Base-by-base conservation (phyloP, 1,284 basidiomycete species). In the Takashimella koratensis region DNA sequence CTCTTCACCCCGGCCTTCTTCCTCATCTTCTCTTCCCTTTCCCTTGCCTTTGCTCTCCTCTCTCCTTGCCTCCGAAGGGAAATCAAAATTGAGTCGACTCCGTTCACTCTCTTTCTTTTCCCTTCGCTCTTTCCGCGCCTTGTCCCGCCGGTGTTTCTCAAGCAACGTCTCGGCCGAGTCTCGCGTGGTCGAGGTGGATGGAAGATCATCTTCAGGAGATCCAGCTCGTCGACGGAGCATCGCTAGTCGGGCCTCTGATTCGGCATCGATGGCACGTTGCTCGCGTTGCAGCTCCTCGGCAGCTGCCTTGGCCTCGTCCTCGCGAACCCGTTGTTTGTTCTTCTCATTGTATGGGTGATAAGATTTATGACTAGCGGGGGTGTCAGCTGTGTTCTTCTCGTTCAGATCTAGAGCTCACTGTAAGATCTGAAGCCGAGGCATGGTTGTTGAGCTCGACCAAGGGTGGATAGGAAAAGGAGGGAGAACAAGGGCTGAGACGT, bases 281-380 rank as follows among this genome's bases (percentile, higher is more conserved):
- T 76, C 70, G 10, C 58, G 60, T 5, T 52, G 59, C 23, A 69
- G 57, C 41, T 71, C 68, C 54, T 71, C 71, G 19, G 61, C 68
- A 19, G 52, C 53, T 16, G 75, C 75, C 54, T 65, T 63, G 11
- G 68, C 72, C 60, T 77, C 76, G 56, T 77, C 76, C 48, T 76
- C 70, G 19, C 75, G 61, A 13, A 77, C 76, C 39, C 71, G 63
- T 56, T 73, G 70, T 62, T 77, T 77, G 65, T 77, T 77, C 62
- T 69, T 73, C 59, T 77, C 75, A 13, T 71, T 64, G 51, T 77
- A 77, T 0, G 75, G 75, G 45, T 77, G 76, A 52, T 77, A 77
- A 5, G 75, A 76, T 53, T 77, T 77, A 59, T 77, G 76, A 25
- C 73, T 76, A 24, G 5, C 1, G 10, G n/a, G n/a, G 13, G 41